phyloP scores from a whole-genome alignment of 148 eudicot genomes.

The Vaccinium vitisidaea region DNA sequence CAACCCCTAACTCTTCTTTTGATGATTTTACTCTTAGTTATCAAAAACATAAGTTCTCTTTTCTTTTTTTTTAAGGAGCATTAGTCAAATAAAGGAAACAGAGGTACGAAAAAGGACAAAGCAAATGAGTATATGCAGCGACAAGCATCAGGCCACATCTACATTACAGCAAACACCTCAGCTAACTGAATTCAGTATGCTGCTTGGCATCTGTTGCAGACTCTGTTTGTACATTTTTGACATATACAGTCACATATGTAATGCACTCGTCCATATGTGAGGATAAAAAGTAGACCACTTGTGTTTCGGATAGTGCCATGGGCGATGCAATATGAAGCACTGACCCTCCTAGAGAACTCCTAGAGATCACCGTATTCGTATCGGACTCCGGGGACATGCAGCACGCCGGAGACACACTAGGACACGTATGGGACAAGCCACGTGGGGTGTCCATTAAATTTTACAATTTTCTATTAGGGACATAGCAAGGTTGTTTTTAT shows the following conservation, averaged over 20 bases:
- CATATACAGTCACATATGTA: background rate
- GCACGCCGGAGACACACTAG: no score
- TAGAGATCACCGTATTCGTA: no score
- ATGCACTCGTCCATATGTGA: background rate
- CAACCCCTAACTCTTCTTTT: background rate
- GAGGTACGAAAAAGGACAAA: background rate
- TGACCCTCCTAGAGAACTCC: no score
- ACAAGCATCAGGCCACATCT: constrained; percentile 11
- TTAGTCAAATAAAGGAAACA: background rate
- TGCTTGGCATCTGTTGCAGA: background rate
- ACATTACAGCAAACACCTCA: background rate
- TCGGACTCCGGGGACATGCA: no score
- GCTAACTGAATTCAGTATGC: background rate
- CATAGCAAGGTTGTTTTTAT: no score
- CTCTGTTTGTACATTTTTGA: background rate
- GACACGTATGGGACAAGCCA: no score
- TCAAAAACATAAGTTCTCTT: background rate
- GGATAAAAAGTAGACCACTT: background rate
- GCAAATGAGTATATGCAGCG: background rate
- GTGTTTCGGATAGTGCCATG: background rate
- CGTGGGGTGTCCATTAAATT: no score
- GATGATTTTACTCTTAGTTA: background rate
- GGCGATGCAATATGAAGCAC: background rate
- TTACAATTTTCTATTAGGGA: no score
- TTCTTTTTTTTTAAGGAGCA: background rate